Base-by-base conservation (phyloP, 495 filamentous ascomycete genomes). In the Hypoxylon crocopeplum region DNA sequence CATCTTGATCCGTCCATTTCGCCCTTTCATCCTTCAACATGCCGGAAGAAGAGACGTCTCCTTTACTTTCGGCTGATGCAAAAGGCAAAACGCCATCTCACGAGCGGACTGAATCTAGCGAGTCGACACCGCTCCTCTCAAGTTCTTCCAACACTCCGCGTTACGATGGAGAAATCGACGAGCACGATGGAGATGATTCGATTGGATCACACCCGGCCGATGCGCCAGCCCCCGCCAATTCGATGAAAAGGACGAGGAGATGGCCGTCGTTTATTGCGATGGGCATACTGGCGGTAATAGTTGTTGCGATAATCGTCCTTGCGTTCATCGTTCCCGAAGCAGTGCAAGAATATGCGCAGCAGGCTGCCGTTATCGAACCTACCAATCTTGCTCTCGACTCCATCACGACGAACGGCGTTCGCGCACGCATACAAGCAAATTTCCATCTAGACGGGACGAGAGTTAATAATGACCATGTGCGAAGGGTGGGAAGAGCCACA, bases 301-400 rank as follows among this genome's bases (percentile, higher is more conserved):
- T 74, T 5, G 42, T 81, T n/a, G 72, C 64, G 7, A 76, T 83
- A 20, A 75, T 82, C 25, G 53, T 83, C 81, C 68, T 78, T 52
- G 92, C 85, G 1, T 95, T 97, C 76, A 81, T 94, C 42, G 85
- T 87, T 2, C 93, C 94, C 2, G 85, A 85, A 20, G 82, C 87
- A 5, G 83, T 93, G 15, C 86, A 95, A 69, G 83, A 89, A 68
- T 98, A 98, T 72, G 90, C 87, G 5, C 85, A 90, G 68, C 79
- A 94, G 69, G 92, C 94, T 3, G 78, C 86, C 16, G 83, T 92
- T 3, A 83, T 98, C 60, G 83, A 92, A 58, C 87, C 94, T 0
- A 90, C 86, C 2, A 85, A 85, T 65, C 75, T 98, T 5, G 91
- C 91, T 1, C 84, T 98, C 46, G 88, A 93, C 38, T 90, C 86